These are phyloP conservation scores for Stenogyne calaminthoides DNA, from an alignment of 305 asterid genomes.

Conservation along the genomic window DNA sequence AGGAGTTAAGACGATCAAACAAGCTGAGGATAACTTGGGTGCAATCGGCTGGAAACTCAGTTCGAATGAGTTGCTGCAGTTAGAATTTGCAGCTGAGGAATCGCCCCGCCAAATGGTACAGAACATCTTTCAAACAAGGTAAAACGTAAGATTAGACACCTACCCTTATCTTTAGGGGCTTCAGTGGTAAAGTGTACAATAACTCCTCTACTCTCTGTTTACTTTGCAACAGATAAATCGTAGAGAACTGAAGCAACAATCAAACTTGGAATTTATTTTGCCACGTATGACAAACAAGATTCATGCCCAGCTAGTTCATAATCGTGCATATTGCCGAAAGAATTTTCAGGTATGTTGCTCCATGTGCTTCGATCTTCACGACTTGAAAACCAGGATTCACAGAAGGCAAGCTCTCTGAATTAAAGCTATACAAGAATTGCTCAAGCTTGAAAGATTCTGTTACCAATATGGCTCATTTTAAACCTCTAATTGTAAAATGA, in stretches of 20 bases:
- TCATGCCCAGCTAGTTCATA: neutral
- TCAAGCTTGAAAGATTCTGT: neutral
- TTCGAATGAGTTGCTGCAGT: conserved; percentile 59
- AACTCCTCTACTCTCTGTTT: neutral
- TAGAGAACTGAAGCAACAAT: neutral
- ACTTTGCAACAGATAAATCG: conserved; percentile 10
- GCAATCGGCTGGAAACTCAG: conserved; percentile 90
- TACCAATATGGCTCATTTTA: neutral
- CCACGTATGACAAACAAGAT: neutral
- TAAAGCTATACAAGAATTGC: neutral
- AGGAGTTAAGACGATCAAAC: conserved; percentile 74
- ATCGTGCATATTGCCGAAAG: neutral
- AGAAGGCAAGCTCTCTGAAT: neutral
- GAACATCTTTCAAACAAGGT: conserved; percentile 87
- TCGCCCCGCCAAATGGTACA: conserved; percentile 83
- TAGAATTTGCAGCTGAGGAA: conserved; percentile 68
- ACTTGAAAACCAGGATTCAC: neutral
- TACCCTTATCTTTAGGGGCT: neutral
- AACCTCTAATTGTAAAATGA: neutral
- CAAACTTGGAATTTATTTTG: neutral
- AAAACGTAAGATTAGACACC: neutral
- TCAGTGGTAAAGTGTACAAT: neutral
- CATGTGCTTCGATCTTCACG: neutral
- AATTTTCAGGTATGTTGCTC: neutral
- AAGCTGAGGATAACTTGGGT: conserved; percentile 81